Percentiles rank a stretch among this genome's conserved stretches.
Conservation (phyloP, 2,329 filamentous ascomycete genomes). For the Sporothrix luriei region DNA sequence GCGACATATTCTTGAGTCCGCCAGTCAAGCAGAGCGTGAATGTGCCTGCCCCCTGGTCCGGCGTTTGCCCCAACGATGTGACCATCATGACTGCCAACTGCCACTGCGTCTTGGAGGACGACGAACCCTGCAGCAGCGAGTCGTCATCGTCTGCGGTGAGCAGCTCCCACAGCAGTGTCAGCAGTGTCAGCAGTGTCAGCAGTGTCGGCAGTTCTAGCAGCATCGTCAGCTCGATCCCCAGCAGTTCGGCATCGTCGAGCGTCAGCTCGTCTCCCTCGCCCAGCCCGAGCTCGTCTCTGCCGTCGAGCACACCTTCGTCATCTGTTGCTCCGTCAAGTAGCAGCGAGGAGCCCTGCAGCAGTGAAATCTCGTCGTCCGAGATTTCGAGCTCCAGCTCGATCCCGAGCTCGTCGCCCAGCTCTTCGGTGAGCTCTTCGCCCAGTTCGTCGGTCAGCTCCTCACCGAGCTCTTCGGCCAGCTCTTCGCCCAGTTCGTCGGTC, state of each 20-base stretch:
- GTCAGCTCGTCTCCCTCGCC: background rate
- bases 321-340: background rate
- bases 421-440: background rate
- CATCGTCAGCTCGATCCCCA: background rate
- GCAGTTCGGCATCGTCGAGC: background rate
- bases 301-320: background rate
- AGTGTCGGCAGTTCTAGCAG: background rate
- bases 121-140: background rate
- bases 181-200: background rate
- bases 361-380: background rate
- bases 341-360: constrained; percentile 1
- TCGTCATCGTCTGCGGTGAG: background rate
- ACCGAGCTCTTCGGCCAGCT: background rate
- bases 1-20: constrained; percentile 27
- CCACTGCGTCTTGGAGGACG: constrained; percentile 28
- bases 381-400: background rate
- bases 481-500: too few species aligned
- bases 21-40: background rate
- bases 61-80: constrained; percentile 25
- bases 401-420: too few species aligned
- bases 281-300: background rate
- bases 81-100: constrained; percentile 30
- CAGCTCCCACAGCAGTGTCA: background rate
- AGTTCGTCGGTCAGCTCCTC: background rate
- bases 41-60: constrained; percentile 29